Evolutionary conservation across 2,329 filamentous ascomycete genomes (phyloP).

Genomic region (Emmonsia crescens): DNA sequence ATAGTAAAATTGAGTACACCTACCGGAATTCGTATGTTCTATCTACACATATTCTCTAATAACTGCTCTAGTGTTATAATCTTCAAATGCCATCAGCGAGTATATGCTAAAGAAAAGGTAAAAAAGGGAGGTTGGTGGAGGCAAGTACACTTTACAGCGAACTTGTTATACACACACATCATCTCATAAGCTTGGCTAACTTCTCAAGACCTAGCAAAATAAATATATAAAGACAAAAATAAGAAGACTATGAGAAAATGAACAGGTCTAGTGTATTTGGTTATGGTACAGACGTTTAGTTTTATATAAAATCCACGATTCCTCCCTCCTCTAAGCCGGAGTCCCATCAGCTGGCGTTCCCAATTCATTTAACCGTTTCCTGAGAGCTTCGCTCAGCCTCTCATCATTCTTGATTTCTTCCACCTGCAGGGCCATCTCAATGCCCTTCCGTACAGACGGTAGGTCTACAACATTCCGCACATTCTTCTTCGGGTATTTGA

Average conservation of each 20-base stretch:
- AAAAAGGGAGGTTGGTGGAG: no score
- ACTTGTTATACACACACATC: neutral
- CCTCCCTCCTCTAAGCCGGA: neutral
- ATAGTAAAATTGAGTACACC: neutral
- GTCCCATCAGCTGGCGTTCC: conserved; percentile 43
- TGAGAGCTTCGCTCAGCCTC: conserved; percentile 17
- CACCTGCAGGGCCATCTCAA: conserved; percentile 29
- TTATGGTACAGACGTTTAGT: conserved; percentile 7
- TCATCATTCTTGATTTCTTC: conserved; percentile 20
- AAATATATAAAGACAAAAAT: conserved; percentile 1
- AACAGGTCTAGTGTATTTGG: conserved; percentile 1
- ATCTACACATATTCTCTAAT: neutral
- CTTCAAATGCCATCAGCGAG: neutral
- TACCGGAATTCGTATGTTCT: neutral
- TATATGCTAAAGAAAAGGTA: no score
- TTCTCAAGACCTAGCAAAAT: neutral
- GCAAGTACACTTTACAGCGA: neutral
- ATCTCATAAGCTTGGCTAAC: neutral
- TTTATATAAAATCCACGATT: neutral
- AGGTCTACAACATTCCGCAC: conserved; percentile 12
- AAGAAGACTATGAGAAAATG: neutral
- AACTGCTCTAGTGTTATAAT: neutral
- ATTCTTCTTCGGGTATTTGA: conserved; percentile 6
- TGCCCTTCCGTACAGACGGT: conserved; percentile 32
- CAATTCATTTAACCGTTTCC: conserved; percentile 31